A percentile compares a stretch with the other conserved stretches of the same genome.
phyloP scores from a whole-genome alignment of 1,284 basidiomycete species.

The Marasmius fiardii region DNA sequence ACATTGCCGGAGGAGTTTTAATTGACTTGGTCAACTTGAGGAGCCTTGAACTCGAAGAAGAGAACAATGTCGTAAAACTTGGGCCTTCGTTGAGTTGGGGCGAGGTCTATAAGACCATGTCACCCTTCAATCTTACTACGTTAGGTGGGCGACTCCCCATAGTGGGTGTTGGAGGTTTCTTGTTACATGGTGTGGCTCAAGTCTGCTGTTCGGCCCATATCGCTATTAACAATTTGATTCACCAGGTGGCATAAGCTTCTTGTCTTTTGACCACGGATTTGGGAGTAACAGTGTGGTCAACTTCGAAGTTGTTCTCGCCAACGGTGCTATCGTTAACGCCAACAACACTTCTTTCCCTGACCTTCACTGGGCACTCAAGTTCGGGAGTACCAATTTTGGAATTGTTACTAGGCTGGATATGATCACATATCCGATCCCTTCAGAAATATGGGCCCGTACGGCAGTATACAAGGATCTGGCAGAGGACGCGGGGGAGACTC shows the following conservation, averaged over 20 bases:
- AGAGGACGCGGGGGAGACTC: neutral
- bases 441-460: neutral
- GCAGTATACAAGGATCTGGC: neutral
- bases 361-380: slow-evolving; percentile 8
- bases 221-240: neutral
- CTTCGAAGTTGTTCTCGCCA: slow-evolving; percentile 4
- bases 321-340: neutral
- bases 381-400: slow-evolving; percentile 9
- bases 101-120: slow-evolving; percentile 28
- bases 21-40: slow-evolving; percentile 30
- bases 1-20: slow-evolving; percentile 15
- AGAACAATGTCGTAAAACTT: slow-evolving; percentile 22
- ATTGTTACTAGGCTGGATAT: slow-evolving; percentile 5
- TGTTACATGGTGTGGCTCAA: slow-evolving; percentile 25
- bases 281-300: neutral
- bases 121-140: slow-evolving; percentile 24
- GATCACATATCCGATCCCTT: neutral
- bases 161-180: slow-evolving; percentile 32
- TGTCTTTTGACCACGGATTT: neutral
- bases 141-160: slow-evolving; percentile 31
- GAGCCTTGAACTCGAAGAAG: slow-evolving; percentile 20
- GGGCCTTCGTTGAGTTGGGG: slow-evolving; percentile 33
- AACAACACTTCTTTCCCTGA: neutral
- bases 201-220: neutral
- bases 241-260: neutral